A percentile compares a stretch with the other conserved stretches of the same genome.
phyloP scores from a whole-genome alignment of 768 basidiomycete genomes.

The Leccinum rimulosum region DNA sequence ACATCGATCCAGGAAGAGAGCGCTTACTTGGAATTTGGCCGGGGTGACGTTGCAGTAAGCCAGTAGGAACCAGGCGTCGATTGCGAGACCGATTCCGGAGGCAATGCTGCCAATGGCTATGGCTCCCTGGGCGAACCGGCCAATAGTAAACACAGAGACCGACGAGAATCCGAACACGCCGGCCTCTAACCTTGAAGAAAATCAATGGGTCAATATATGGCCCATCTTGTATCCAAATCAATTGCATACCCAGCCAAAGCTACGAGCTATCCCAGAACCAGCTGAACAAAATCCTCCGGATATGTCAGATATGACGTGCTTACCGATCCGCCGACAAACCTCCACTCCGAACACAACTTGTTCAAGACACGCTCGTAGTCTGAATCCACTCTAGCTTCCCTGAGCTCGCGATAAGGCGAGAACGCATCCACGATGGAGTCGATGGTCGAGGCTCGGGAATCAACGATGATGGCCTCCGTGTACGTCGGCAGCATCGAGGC shows the following conservation, averaged over 20 bases:
- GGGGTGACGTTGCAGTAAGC: conserved; percentile 54
- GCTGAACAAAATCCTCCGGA: not conserved
- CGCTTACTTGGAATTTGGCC: conserved; percentile 52
- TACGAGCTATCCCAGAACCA: conserved; percentile 42
- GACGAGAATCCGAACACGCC: conserved; percentile 64
- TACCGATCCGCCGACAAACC: conserved; percentile 60
- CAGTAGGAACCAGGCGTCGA: conserved; percentile 65
- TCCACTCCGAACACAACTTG: conserved; percentile 61
- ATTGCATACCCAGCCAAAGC: conserved; percentile 54
- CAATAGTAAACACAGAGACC: conserved; percentile 49
- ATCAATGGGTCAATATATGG: conserved; percentile 1
- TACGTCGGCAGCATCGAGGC: conserved; percentile 41
- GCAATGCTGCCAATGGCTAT: conserved; percentile 58
- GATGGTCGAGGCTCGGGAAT: conserved; percentile 24
- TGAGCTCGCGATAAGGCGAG: conserved; percentile 56
- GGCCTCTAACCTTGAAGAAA: conserved; percentile 38
- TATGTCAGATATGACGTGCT: conserved; percentile 14
- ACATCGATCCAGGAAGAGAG: not conserved
- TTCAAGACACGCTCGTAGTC: conserved; percentile 50
- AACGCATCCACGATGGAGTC: conserved; percentile 48
- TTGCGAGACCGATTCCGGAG: conserved; percentile 63
- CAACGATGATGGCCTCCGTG: conserved; percentile 39
- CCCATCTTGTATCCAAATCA: not conserved
- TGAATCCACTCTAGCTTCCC: conserved; percentile 36
- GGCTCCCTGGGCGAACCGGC: conserved; percentile 44